Percentiles rank a stretch among this genome's conserved stretches.
Evolutionary conservation across 495 filamentous ascomycete species (phyloP).

Genomic region (Penicillium canariense): DNA sequence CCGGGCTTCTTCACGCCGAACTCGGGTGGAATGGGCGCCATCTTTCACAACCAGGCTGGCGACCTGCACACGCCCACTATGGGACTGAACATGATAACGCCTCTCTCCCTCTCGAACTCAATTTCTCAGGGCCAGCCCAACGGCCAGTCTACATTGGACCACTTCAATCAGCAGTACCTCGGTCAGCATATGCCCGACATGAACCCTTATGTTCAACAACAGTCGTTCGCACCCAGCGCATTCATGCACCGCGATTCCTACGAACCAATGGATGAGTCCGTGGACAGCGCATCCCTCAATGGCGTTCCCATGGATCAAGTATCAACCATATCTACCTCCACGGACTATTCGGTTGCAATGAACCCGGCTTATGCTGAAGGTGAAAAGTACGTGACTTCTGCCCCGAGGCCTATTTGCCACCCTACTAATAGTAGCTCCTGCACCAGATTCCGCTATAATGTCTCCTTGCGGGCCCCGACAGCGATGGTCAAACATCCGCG

Average conservation of each 20-base stretch:
- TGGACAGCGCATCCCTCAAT: conserved; percentile 58
- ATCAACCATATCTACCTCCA: conserved; percentile 27
- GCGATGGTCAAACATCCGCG: conserved; percentile 85
- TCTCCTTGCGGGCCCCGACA: conserved; percentile 89
- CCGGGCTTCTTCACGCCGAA: conserved; percentile 88
- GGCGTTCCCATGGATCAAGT: conserved; percentile 41
- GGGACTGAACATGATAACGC: conserved; percentile 74
- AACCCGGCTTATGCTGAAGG: conserved; percentile 29
- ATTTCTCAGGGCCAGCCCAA: conserved; percentile 41
- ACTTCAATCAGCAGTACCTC: conserved; percentile 60
- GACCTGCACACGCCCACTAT: conserved; percentile 87
- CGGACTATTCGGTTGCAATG: conserved; percentile 25
- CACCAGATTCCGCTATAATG: conserved; percentile 84
- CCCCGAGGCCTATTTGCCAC: not conserved
- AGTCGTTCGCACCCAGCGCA: conserved; percentile 72
- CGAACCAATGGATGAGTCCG: conserved; percentile 67
- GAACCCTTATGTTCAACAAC: conserved; percentile 66
- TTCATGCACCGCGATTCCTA: conserved; percentile 79
- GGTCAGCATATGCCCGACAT: conserved; percentile 69
- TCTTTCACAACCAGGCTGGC: conserved; percentile 81
- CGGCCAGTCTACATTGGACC: conserved; percentile 43
- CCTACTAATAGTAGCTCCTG: conserved; percentile 6
- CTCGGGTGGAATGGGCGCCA: conserved; percentile 74
- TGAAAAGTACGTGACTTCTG: conserved; percentile 47
- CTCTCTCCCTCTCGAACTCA: conserved; percentile 70